Evolutionary conservation across 2,329 filamentous ascomycete species (phyloP), one percentile per base, ranked within the genome.

Genomic region (Endocalyx cinctus): DNA sequence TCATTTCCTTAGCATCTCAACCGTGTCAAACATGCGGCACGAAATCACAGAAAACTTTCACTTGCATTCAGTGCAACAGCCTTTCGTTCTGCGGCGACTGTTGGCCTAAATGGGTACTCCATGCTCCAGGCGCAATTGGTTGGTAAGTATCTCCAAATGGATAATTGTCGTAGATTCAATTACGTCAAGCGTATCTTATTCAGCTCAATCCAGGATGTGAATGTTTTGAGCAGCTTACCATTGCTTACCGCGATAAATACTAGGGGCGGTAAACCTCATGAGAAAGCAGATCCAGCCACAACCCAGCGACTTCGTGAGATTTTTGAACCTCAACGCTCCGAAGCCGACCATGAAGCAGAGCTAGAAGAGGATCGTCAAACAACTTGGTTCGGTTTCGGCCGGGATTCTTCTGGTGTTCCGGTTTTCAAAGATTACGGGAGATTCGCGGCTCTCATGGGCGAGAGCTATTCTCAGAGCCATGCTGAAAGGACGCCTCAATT

Each of bases 381-480:
- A 2, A 56, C 54, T 5, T 57, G 54, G 54, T 56, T 57, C 22
- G 54, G 54, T 4, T 54, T 55, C 27, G 48, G 52, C 27, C 54
- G 54, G 38, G 54, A 57, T 47, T 44, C 41, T 16, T 40, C 43
- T 19, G 51, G 50, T 15, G 43, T 48, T 12, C 50, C 52, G 27
- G 35, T 54, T 25, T 47, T 57, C 25, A 46, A 54, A 30, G 52
- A 56, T 29, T 55, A 50, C 34, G 66, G 66, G 7, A 57, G 65
- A 19, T 70, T 67, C 51, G 58, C 62, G 5, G 51, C 53, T 3
- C 57, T 70, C 32, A 65, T 70, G 56, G 52, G 50, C 32, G 51
- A 57, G 36, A 50, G 46, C 4, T 32, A 42, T 6, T 46, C 43
- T 8, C 49, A 54, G 16, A 51, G 51, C n/a, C 38, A 41, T 2